Percentiles rank a stretch among this genome's conserved stretches.
Conservation (phyloP, 306 rosid genomes). For the Glycine tomentella region DNA sequence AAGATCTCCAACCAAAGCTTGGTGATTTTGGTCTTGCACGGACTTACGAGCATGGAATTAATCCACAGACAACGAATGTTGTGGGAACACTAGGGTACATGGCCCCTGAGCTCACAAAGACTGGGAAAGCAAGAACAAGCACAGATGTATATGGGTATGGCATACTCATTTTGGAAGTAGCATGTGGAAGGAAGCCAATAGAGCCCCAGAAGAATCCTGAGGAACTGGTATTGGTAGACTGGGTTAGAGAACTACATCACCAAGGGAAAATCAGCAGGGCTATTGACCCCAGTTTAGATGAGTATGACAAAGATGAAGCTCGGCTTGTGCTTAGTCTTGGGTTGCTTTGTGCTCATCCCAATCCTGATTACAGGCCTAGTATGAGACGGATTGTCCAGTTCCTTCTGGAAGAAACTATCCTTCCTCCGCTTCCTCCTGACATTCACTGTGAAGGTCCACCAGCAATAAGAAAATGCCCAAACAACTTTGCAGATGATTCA, state of each 20-base stretch:
- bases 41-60: slow-evolving; percentile 45
- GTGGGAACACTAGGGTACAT: slow-evolving; percentile 54
- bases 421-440: slow-evolving; percentile 39
- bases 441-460: slow-evolving; percentile 25
- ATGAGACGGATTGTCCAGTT: slow-evolving; percentile 49
- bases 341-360: slow-evolving; percentile 51
- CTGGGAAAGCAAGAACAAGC: slow-evolving; percentile 47
- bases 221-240: slow-evolving; percentile 48
- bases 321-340: slow-evolving; percentile 49
- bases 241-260: slow-evolving; percentile 46
- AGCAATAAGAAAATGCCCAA: slow-evolving; percentile 15
- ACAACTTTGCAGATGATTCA: slow-evolving; percentile 1
- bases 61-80: slow-evolving; percentile 43
- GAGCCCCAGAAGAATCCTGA: slow-evolving; percentile 37
- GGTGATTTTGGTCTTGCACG: slow-evolving; percentile 54
- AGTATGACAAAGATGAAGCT: slow-evolving; percentile 40
- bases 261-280: slow-evolving; percentile 35
- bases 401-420: slow-evolving; percentile 42
- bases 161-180: slow-evolving; percentile 47
- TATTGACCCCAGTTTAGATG: slow-evolving; percentile 40
- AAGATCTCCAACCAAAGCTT: slow-evolving; percentile 45
- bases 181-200: slow-evolving; percentile 47
- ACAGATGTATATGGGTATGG: slow-evolving; percentile 51
- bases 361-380: slow-evolving; percentile 43
- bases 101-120: slow-evolving; percentile 55